Evolutionary conservation across 2,329 filamentous ascomycete genomes (phyloP).

Genomic region (Alternaria panax): DNA sequence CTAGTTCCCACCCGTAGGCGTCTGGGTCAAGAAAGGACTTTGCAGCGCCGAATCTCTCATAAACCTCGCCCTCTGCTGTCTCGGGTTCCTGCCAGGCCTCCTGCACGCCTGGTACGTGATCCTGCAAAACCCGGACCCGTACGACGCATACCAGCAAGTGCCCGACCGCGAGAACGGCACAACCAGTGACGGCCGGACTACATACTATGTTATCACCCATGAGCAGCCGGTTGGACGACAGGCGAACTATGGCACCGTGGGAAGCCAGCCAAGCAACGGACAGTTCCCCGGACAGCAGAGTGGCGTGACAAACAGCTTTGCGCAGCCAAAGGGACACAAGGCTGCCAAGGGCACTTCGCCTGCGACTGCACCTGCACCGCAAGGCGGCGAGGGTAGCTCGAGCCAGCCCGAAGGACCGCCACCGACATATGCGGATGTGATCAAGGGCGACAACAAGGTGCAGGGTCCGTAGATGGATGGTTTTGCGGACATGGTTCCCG

Average conservation of each 20-base stretch:
- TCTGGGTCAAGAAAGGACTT: conserved; percentile 96
- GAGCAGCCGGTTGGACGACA: conserved; percentile 50
- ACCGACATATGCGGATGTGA: conserved; percentile 88
- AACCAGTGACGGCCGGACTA: conserved; percentile 34
- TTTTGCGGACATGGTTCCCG: not conserved
- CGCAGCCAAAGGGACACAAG: conserved; percentile 32
- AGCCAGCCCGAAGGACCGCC: conserved; percentile 61
- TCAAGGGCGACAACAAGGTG: conserved; percentile 89
- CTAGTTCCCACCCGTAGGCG: conserved; percentile 54
- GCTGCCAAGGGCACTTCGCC: conserved; percentile 19
- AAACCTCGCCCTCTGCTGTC: conserved; percentile 84
- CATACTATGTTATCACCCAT: conserved; percentile 39
- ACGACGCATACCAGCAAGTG: conserved; percentile 67
- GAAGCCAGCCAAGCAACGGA: conserved; percentile 43
- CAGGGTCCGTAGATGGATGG: conserved; percentile 58
- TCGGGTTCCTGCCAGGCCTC: conserved; percentile 75
- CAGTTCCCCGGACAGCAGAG: conserved; percentile 55
- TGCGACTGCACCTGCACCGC: conserved; percentile 19
- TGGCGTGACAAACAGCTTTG: conserved; percentile 44
- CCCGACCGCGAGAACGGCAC: conserved; percentile 60
- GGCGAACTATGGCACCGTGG: conserved; percentile 54
- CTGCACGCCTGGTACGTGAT: conserved; percentile 99
- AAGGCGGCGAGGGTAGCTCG: conserved; percentile 37
- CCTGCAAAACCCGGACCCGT: conserved; percentile 79
- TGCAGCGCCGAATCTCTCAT: conserved; percentile 93